A percentile compares a stretch with the other conserved stretches of the same genome.
phyloP scores from a whole-genome alignment of 495 filamentous ascomycete genomes.

The Talaromyces liani region DNA sequence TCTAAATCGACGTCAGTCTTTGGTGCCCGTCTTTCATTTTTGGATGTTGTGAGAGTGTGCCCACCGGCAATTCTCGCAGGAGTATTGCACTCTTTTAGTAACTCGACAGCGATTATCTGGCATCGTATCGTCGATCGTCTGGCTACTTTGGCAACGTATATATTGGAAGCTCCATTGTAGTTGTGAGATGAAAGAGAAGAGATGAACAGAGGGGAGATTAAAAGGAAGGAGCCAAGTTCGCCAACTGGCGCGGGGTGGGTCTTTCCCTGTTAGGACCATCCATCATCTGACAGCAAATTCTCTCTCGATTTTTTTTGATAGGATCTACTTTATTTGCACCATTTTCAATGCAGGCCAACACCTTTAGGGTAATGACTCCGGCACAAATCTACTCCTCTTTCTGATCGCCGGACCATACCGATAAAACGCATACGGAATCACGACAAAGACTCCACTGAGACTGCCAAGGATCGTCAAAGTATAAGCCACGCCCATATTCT shows the following conservation, averaged over 20 bases:
- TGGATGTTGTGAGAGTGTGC: background rate
- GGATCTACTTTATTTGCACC: background rate
- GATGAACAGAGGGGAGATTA: background rate
- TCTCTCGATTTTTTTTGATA: background rate
- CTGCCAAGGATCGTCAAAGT: slow-evolving; percentile 48
- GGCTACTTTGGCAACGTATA: no score
- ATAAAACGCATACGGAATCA: slow-evolving; percentile 49
- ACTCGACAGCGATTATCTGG: background rate
- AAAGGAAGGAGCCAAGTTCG: background rate
- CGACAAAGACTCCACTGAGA: slow-evolving; percentile 42
- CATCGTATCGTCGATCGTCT: background rate
- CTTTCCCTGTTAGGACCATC: background rate
- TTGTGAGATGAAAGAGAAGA: background rate
- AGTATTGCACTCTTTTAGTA: background rate
- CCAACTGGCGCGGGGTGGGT: background rate
- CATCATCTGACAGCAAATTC: background rate
- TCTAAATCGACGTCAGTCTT: slow-evolving; percentile 14
- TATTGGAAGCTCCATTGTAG: no score
- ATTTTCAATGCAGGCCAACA: background rate
- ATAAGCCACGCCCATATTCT: slow-evolving; percentile 47
- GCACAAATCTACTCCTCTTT: slow-evolving; percentile 21
- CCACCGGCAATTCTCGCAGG: slow-evolving; percentile 7
- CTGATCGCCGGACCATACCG: slow-evolving; percentile 41
- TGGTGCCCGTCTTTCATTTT: background rate
- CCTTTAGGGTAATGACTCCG: background rate